These are phyloP conservation scores for Rhododendron mucronatum DNA, from an alignment of 148 eudicot genomes.

Conservation along the genomic window DNA sequence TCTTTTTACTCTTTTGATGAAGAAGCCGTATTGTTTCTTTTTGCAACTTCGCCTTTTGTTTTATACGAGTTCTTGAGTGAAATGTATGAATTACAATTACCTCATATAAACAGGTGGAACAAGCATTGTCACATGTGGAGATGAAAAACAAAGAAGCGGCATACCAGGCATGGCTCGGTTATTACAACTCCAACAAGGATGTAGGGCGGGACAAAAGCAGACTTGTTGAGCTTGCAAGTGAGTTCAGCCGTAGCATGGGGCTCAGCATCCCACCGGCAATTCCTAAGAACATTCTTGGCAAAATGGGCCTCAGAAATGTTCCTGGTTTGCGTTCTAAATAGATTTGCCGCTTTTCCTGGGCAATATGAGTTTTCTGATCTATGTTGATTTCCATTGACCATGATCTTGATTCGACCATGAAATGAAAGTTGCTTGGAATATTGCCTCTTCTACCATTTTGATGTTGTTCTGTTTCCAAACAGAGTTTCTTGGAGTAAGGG, in stretches of 20 bases:
- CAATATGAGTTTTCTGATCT: background rate
- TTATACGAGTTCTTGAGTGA: background rate
- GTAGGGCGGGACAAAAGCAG: conserved; percentile 62
- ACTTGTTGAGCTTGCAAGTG: conserved; percentile 87
- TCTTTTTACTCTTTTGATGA: background rate
- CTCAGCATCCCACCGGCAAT: conserved; percentile 82
- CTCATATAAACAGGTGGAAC: conserved; percentile 54
- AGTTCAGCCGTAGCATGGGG: conserved; percentile 91
- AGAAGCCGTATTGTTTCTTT: background rate
- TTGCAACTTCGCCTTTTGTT: background rate
- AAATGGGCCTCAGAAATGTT: conserved; percentile 78
- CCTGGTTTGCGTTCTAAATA: conserved; percentile 82
- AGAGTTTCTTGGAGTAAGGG: background rate
- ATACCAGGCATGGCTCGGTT: conserved; percentile 98
- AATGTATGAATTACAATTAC: background rate
- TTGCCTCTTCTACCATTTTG: background rate
- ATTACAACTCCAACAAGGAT: conserved; percentile 71
- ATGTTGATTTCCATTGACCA: background rate
- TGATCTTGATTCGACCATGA: background rate
- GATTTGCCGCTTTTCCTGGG: conserved; percentile 8
- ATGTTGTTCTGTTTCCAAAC: background rate
- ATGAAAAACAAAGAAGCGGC: conserved; percentile 88
- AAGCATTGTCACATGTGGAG: conserved; percentile 65
- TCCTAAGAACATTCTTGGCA: conserved; percentile 65
- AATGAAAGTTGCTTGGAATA: background rate